Evolutionary conservation across 768 basidiomycete genomes (phyloP).

Genomic region (Dendrothele bispora): DNA sequence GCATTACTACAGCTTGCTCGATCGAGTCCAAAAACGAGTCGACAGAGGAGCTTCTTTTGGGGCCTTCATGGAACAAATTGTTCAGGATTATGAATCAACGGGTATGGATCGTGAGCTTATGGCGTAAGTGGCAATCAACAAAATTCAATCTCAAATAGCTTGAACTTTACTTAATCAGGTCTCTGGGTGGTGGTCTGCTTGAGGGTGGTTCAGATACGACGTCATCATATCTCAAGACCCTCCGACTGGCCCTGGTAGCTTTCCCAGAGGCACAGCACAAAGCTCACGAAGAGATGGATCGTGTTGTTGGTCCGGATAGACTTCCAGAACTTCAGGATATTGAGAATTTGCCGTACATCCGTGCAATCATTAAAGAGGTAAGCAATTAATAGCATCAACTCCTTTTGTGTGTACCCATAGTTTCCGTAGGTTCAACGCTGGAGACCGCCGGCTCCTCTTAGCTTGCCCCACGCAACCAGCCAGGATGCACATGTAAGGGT

Average conservation of each 20-base stretch:
- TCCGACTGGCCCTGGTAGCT: slow-evolving; percentile 27
- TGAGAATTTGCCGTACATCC: slow-evolving; percentile 23
- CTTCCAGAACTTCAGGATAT: slow-evolving; percentile 25
- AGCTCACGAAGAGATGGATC: slow-evolving; percentile 35
- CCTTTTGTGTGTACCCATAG: neutral
- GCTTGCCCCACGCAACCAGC: slow-evolving; percentile 1
- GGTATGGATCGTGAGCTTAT: slow-evolving; percentile 29
- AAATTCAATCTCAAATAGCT: too few relatives aligned
- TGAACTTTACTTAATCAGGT: slow-evolving; percentile 27
- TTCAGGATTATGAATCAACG: slow-evolving; percentile 25
- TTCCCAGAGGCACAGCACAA: slow-evolving; percentile 27
- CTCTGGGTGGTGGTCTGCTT: slow-evolving; percentile 33
- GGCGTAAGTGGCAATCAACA: too few relatives aligned
- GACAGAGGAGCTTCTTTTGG: too few relatives aligned
- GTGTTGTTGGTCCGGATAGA: slow-evolving; percentile 29
- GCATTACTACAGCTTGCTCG: too few relatives aligned
- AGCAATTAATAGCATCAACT: neutral
- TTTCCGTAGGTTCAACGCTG: slow-evolving; percentile 7
- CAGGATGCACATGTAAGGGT: neutral
- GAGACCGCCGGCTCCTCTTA: slow-evolving; percentile 7
- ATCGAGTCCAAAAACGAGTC: too few relatives aligned
- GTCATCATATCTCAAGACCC: slow-evolving; percentile 31
- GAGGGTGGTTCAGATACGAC: slow-evolving; percentile 22
- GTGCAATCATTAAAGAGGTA: slow-evolving; percentile 27
- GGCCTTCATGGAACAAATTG: too few relatives aligned